phyloP scores from a whole-genome alignment of 2,329 filamentous ascomycete genomes.

The Aspergillus fructus region DNA sequence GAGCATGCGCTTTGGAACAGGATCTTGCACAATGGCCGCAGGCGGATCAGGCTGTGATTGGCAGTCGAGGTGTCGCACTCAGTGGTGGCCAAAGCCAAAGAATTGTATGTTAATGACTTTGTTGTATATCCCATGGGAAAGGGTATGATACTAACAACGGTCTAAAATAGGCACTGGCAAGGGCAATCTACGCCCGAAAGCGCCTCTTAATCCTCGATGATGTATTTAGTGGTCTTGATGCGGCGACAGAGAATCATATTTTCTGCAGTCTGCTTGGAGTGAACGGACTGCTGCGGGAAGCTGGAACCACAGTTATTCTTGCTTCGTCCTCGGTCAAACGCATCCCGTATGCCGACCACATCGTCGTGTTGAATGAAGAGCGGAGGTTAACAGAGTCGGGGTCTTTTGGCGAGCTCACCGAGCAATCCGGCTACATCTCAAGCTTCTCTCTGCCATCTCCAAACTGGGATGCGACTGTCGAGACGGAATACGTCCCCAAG shows the following conservation, averaged over 20 bases:
- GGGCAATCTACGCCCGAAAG: constrained; percentile 52
- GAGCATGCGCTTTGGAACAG: constrained; percentile 37
- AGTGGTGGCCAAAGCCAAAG: constrained; percentile 56
- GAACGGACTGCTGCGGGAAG: constrained; percentile 46
- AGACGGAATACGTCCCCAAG: background rate
- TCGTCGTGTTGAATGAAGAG: constrained; percentile 39
- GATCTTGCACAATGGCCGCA: constrained; percentile 42
- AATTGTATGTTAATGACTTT: constrained; percentile 34
- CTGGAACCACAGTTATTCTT: constrained; percentile 40
- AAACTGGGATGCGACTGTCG: constrained; percentile 26
- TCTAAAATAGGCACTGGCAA: constrained; percentile 44
- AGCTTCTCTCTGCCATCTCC: constrained; percentile 37
- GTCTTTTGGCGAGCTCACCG: constrained; percentile 34
- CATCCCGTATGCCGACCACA: constrained; percentile 43
- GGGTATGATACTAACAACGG: background rate
- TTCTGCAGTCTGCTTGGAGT: constrained; percentile 48
- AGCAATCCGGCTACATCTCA: constrained; percentile 43
- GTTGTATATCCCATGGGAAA: too few relatives aligned
- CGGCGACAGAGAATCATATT: constrained; percentile 49
- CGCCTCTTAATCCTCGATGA: constrained; percentile 53
- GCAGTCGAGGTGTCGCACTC: constrained; percentile 52
- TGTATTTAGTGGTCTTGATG: constrained; percentile 52
- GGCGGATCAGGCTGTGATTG: constrained; percentile 48
- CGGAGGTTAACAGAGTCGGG: constrained; percentile 46
- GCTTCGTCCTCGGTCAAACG: constrained; percentile 42